Evolutionary conservation across 179 eudicot genomes (phyloP), one percentile per base, ranked within the genome.

Genomic region (Vitellaria paradoxa): DNA sequence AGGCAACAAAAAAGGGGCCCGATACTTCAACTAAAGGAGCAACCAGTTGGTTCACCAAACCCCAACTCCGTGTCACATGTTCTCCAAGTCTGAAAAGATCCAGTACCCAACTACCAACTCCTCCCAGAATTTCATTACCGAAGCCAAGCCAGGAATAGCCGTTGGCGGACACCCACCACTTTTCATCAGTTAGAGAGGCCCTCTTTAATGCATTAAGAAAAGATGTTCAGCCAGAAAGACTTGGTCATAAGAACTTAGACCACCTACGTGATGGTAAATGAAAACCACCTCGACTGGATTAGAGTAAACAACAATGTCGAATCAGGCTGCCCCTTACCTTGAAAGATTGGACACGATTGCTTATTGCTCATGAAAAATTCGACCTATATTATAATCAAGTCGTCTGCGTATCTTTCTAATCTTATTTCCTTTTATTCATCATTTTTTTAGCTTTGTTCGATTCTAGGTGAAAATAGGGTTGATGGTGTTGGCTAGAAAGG

Each of bases 241-340:
- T 73, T 13, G 76, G 66, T 73, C 76, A 73, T 73, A 73, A 67
- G 76, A 73, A 73, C 76, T 73, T 73, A 73, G 17, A 73, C 76
- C 47, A 56, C 50, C 76, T 59, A 73, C 65, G 76, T 61, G 76
- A 6, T 73, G 66, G 66, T 73, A 73, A 73, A 47, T 47, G 52
- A 47, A 47, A 47, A 47, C 52, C 52, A 47, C 9, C 9, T 47
- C 52, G 52, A 49, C 52, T 1, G 9, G 52, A 10, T 49, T 5
- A 49, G 9, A 49, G 52, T 49, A 49, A 49, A 49, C 9, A 49
- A 49, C 52, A 49, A 49, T 0, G 9, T 49, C 52, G 6, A 49
- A 49, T 49, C 9, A 49, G 52, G 9, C 52, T 49, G 9, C 52
- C 9, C 6, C 1, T 49, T 49, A 10, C 52, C 52, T 49, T 49